Evolutionary conservation across 805 yeast genomes (phyloP).

Genomic region (Millerozyma acaciae): DNA sequence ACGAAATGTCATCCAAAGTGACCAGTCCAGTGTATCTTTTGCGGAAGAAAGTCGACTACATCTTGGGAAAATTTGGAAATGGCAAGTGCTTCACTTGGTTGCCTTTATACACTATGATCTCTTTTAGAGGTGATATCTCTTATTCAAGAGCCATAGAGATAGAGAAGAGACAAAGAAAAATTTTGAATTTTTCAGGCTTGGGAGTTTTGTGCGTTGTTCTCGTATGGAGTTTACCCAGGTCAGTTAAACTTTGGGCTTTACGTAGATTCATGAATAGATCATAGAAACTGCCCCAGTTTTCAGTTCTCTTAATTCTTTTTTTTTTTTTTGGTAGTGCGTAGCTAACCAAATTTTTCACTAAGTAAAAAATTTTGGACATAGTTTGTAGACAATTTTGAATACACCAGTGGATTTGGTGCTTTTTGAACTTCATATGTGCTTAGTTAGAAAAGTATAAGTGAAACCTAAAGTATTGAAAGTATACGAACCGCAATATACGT

Average conservation of each 20-base stretch:
- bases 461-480: too few species aligned
- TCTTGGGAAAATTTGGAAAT: slow-evolving; percentile 55
- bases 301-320: not conserved
- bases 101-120: slow-evolving; percentile 89
- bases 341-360: slow-evolving; percentile 1
- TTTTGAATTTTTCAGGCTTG: slow-evolving; percentile 42
- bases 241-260: too few species aligned
- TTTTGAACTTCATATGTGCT: too few species aligned
- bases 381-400: too few species aligned
- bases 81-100: slow-evolving; percentile 55
- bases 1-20: slow-evolving; percentile 84
- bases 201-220: too few species aligned
- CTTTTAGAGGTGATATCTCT: slow-evolving; percentile 78
- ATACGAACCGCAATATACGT: too few species aligned
- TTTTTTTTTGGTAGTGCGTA: not conserved
- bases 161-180: slow-evolving; percentile 50
- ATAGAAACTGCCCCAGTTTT: too few species aligned
- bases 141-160: slow-evolving; percentile 64
- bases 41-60: slow-evolving; percentile 65
- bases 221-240: too few species aligned
- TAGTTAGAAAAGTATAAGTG: too few species aligned
- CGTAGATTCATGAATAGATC: too few species aligned
- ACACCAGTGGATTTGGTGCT: too few species aligned
- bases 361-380: too few species aligned
- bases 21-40: slow-evolving; percentile 55